These are phyloP conservation scores for Sporobolomyces pararoseus DNA, from an alignment of 768 basidiomycete species.

Conservation along the genomic window DNA sequence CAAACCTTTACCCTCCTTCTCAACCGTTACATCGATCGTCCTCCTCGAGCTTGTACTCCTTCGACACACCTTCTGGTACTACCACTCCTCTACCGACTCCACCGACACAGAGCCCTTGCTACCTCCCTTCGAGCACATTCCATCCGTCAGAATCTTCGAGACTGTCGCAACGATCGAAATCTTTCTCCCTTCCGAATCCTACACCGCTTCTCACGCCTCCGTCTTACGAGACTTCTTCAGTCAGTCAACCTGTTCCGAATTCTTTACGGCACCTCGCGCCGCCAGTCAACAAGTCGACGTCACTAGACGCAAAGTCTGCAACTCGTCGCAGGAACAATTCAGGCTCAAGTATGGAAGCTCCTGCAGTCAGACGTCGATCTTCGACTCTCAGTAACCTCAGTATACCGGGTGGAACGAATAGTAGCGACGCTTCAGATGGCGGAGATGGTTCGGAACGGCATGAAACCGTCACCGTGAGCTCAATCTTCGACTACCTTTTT, in stretches of 20 bases:
- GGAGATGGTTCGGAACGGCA: not conserved
- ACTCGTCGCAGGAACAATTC: not conserved
- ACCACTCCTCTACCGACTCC: conserved; percentile 1
- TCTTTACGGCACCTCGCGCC: not conserved
- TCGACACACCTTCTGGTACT: not conserved
- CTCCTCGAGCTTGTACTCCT: not conserved
- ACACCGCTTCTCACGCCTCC: not conserved
- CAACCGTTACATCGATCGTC: not conserved
- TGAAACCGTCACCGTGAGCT: conserved; percentile 11
- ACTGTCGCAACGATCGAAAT: not conserved
- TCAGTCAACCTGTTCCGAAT: not conserved
- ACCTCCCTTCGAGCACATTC: not conserved
- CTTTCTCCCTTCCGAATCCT: not conserved
- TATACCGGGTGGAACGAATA: not conserved
- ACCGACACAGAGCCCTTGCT: not conserved
- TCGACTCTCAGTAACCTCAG: conserved; percentile 2
- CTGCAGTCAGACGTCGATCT: not conserved
- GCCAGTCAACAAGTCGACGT: not conserved
- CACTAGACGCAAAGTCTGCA: not conserved
- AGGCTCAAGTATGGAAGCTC: not conserved
- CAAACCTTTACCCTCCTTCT: not conserved
- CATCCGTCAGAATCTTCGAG: not conserved
- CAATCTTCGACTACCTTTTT: not conserved
- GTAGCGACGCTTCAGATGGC: not conserved
- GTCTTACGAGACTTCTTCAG: not conserved